Conservation (phyloP, 257 asterid species). For the Ehretia macrophylla region DNA sequence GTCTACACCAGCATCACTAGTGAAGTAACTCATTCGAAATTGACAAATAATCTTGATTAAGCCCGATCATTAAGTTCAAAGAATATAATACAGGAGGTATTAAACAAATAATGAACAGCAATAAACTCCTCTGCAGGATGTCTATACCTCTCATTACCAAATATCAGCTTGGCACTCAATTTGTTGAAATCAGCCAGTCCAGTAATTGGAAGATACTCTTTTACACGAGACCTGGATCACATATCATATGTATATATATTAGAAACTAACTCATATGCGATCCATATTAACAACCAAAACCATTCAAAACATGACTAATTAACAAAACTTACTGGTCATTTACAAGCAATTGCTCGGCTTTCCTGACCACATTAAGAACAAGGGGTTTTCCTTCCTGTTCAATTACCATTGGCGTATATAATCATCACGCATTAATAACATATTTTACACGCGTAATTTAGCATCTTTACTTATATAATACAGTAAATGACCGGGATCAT, state of each 20-base stretch:
- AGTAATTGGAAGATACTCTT: constrained; percentile 76
- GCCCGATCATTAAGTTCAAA: too few relatives aligned
- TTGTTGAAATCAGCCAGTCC: constrained; percentile 80
- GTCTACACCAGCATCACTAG: too few relatives aligned
- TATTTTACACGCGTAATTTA: too few relatives aligned
- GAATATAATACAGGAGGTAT: neutral
- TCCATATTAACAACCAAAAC: constrained; percentile 1
- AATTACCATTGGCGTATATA: constrained; percentile 12
- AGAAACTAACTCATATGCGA: constrained; percentile 1
- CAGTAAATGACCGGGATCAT: neutral
- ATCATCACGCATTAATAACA: neutral
- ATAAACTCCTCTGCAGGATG: neutral
- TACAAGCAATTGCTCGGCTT: constrained; percentile 71
- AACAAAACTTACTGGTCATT: constrained; percentile 47
- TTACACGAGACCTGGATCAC: constrained; percentile 57
- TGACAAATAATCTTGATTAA: too few relatives aligned
- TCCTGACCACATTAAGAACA: constrained; percentile 73
- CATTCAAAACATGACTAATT: constrained; percentile 6
- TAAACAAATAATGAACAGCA: neutral
- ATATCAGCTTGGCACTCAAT: constrained; percentile 81
- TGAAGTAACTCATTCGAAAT: too few relatives aligned
- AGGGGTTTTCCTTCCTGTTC: constrained; percentile 85
- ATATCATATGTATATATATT: neutral
- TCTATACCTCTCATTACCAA: constrained; percentile 71
- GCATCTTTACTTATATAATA: neutral